Percentiles rank a stretch among this genome's conserved stretches.
Conservation (phyloP, 768 basidiomycete species). For the Tricholoma sp. region DNA sequence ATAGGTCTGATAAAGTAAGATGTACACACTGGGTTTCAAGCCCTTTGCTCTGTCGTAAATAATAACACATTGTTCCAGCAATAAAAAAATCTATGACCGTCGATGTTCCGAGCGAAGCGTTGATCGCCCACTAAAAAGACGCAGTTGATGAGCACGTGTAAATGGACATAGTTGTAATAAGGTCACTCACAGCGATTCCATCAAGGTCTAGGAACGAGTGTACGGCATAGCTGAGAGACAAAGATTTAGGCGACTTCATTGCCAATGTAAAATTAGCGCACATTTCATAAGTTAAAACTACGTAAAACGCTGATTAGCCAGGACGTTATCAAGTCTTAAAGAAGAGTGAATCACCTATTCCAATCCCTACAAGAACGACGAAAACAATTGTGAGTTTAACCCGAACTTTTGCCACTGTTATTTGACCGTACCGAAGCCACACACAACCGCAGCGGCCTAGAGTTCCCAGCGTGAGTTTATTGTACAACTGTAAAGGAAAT, state of each 20-base stretch:
- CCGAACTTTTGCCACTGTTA: neutral
- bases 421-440: conserved; percentile 31
- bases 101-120: conserved; percentile 35
- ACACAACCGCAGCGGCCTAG: conserved; percentile 30
- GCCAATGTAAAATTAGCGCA: conserved; percentile 13
- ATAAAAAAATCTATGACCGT: conserved; percentile 43
- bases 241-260: neutral
- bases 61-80: conserved; percentile 28
- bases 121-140: conserved; percentile 38
- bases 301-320: neutral
- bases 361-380: conserved; percentile 21
- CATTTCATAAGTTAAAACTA: conserved; percentile 34
- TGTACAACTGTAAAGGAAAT: neutral
- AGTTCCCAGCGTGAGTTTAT: neutral
- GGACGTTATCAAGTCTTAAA: neutral
- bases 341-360: conserved; percentile 22
- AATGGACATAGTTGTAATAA: neutral
- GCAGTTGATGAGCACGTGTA: neutral
- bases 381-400: neutral
- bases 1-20: neutral
- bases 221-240: conserved; percentile 25
- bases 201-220: conserved; percentile 25
- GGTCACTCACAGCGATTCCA: conserved; percentile 25
- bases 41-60: conserved; percentile 28
- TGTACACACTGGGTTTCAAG: conserved; percentile 12